A percentile compares a stretch with the other conserved stretches of the same genome.
These are phyloP conservation scores for Ambrosia trifida DNA, from an alignment of 129 eudicot species.

Conservation along the genomic window DNA sequence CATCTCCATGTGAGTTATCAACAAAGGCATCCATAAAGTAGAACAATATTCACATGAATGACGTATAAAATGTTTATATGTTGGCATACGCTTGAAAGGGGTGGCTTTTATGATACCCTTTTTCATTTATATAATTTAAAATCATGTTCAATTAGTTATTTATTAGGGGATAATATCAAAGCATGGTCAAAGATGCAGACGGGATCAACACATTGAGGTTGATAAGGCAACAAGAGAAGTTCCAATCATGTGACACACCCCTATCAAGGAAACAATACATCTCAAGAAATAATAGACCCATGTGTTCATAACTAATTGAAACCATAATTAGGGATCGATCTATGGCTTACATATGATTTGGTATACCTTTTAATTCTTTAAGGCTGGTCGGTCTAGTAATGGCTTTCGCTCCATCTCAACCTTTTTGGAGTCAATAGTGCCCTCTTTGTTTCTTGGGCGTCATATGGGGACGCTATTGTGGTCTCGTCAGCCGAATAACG, in stretches of 20 bases:
- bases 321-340: too few relatives aligned
- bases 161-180: not conserved
- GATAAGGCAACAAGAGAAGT: constrained; percentile 9
- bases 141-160: not conserved
- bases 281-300: not conserved
- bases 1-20: constrained; percentile 22
- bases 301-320: constrained; percentile 1
- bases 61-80: constrained; percentile 22
- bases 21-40: constrained; percentile 28
- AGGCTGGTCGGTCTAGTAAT: too few relatives aligned
- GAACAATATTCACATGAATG: constrained; percentile 38
- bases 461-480: too few relatives aligned
- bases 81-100: constrained; percentile 28
- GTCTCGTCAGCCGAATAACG: too few relatives aligned
- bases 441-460: too few relatives aligned
- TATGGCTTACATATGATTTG: not conserved
- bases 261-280: not conserved
- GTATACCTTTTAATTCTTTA: too few relatives aligned
- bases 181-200: constrained; percentile 13
- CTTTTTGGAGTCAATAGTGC: too few relatives aligned
- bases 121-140: not conserved
- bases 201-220: not conserved
- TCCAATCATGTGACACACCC: constrained; percentile 11
- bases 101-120: constrained; percentile 17
- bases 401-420: too few relatives aligned